Percentiles rank a stretch among this genome's conserved stretches.
These are phyloP conservation scores for Albizia julibrissin DNA, from an alignment of 306 rosid genomes.

Conservation along the genomic window DNA sequence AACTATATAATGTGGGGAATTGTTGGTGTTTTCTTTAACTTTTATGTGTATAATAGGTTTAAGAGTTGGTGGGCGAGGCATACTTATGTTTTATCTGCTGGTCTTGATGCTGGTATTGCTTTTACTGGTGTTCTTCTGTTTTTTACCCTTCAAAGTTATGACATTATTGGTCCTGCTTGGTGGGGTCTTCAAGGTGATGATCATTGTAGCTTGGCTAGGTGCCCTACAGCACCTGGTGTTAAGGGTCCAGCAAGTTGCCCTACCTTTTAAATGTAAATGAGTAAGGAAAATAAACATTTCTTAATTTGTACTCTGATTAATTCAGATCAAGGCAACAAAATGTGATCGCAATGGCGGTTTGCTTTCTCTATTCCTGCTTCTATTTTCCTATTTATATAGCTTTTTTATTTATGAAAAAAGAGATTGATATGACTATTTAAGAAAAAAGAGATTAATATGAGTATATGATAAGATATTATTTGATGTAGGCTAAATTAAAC, in stretches of 20 bases:
- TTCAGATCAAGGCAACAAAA: too few species aligned
- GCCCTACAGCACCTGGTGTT: conserved; percentile 76
- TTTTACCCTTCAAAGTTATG: conserved; percentile 53
- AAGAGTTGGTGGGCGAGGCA: conserved; percentile 78
- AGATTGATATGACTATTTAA: too few species aligned
- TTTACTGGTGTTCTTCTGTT: conserved; percentile 51
- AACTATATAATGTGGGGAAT: conserved; percentile 55
- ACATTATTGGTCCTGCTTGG: conserved; percentile 53
- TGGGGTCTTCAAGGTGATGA: conserved; percentile 60
- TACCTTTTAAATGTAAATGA: neutral
- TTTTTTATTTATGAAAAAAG: too few species aligned
- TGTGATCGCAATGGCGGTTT: neutral
- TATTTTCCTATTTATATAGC: too few species aligned
- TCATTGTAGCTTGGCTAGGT: conserved; percentile 58
- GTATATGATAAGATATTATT: too few species aligned
- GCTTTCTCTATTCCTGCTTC: too few species aligned
- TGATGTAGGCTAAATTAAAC: too few species aligned
- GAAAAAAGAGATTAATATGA: too few species aligned
- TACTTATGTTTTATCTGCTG: conserved; percentile 72
- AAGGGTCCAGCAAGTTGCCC: conserved; percentile 52
- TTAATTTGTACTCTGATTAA: too few species aligned
- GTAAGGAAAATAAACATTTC: too few species aligned
- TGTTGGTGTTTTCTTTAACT: conserved; percentile 73
- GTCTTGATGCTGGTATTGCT: conserved; percentile 72
- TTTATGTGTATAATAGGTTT: conserved; percentile 41